Conservation (phyloP, 805 yeast genomes). For the Komagataella populi region DNA sequence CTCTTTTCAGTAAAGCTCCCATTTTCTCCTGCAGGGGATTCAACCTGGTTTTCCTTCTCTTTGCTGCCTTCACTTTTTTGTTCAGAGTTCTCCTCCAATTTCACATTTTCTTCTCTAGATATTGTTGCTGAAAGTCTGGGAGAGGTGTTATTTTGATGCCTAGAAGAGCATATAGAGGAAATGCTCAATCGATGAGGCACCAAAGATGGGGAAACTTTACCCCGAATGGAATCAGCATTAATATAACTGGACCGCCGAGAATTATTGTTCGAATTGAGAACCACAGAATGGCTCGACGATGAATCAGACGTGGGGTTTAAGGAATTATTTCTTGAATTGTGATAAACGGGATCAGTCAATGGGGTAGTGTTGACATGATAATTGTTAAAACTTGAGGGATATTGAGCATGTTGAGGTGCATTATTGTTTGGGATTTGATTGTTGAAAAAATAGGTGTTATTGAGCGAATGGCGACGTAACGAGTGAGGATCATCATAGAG, state of each 20-base stretch:
- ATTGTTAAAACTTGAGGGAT: neutral
- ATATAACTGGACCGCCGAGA: neutral
- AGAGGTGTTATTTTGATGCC: neutral
- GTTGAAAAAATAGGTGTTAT: slow-evolving; percentile 4
- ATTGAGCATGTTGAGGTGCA: slow-evolving; percentile 1
- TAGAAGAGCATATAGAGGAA: neutral
- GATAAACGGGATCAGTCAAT: neutral
- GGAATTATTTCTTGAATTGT: neutral
- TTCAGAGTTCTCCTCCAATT: neutral
- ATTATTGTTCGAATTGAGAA: neutral
- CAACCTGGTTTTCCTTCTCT: neutral
- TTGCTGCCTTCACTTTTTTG: neutral
- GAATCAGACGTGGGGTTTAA: neutral
- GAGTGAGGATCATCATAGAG: neutral
- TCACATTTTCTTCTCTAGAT: neutral
- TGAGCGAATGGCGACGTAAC: slow-evolving; percentile 3
- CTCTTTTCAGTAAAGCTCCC: neutral
- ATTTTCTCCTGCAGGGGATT: neutral
- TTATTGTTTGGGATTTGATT: slow-evolving; percentile 5
- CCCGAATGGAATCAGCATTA: neutral
- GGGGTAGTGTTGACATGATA: neutral
- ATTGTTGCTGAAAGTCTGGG: neutral
- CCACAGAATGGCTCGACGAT: neutral
- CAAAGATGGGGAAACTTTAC: neutral
- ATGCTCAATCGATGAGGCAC: neutral